phyloP scores from a whole-genome alignment of 306 rosid genomes.

The Crataegus laevigata region DNA sequence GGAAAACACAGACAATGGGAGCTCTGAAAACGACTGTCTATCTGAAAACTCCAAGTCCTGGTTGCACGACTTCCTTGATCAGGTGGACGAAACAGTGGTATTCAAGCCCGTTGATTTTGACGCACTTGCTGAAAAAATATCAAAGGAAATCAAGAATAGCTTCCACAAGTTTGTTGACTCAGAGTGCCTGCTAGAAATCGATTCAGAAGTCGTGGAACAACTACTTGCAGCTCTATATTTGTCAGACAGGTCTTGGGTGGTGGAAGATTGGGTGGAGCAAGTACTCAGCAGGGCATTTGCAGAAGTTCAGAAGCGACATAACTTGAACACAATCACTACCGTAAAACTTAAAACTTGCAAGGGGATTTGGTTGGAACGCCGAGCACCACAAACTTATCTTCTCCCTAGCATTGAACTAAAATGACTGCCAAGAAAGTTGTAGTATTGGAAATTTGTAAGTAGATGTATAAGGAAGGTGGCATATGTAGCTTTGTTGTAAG shows the following conservation, averaged over 20 bases:
- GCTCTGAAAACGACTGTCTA: constrained; percentile 28
- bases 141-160: constrained; percentile 35
- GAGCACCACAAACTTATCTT: constrained; percentile 37
- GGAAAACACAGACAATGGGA: constrained; percentile 25
- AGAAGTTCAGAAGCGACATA: constrained; percentile 46
- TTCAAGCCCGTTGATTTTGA: constrained; percentile 72
- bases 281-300: constrained; percentile 54
- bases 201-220: constrained; percentile 52
- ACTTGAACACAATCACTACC: constrained; percentile 29
- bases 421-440: constrained; percentile 21
- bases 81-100: constrained; percentile 51
- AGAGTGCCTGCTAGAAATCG: constrained; percentile 42
- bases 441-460: constrained; percentile 17
- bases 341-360: constrained; percentile 51
- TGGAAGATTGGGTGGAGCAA: constrained; percentile 74
- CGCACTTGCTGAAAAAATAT: constrained; percentile 46
- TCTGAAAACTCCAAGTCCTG: constrained; percentile 45
- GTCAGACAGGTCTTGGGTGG: constrained; percentile 37
- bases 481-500: constrained; percentile 36
- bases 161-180: constrained; percentile 46
- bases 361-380: constrained; percentile 29
- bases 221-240: constrained; percentile 63
- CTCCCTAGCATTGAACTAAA: constrained; percentile 50
- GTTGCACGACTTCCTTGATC: constrained; percentile 54
- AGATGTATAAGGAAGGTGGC: constrained; percentile 38